Evolutionary conservation across 192 early-diverging fungal genomes (phyloP), one percentile per base, ranked within the genome.

Genomic region (Geranomyces michiganensis): DNA sequence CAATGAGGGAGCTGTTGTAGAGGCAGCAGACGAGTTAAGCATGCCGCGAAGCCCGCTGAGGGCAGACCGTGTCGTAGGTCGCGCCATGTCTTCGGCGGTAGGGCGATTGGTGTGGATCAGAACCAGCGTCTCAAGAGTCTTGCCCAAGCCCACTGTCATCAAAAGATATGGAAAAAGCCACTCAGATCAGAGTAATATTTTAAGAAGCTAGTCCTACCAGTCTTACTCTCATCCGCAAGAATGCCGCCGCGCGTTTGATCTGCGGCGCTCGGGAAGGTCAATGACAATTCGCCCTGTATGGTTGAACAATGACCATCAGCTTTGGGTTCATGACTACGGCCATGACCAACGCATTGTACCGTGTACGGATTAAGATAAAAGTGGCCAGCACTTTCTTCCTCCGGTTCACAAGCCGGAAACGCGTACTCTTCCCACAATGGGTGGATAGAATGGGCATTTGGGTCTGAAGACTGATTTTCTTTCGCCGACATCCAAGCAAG

Each of bases 321-420:
- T n/a, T n/a, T n/a, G n/a, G n/a, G n/a, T n/a, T n/a, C n/a, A n/a
- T n/a, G n/a, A n/a, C n/a, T n/a, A n/a, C n/a, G n/a, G n/a, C n/a
- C n/a, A n/a, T n/a, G n/a, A n/a, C n/a, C n/a, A n/a, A n/a, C 36
- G 36, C 36, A 41, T n/a, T n/a, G n/a, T 41, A 53, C 51, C 12
- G 78, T 67, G 36, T 79, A 81, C 6, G 76, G 76, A 41, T 51
- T 68, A 22, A 73, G 79, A 56, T 74, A 81, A 30, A 81, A 63
- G 12, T 31, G 12, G 62, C 43, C 62, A n/a, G 33, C 41, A 14
- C n/a, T 46, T 27, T 19, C 26, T 30, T 43, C 36, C 0, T 14
- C 46, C 7, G 62, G 14, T 43, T 7, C 48, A 55, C 17, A 30
- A n/a, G 17, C n/a, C 24, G 68, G 68, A 61, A 59, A 62, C 13